A percentile compares a stretch with the other conserved stretches of the same genome.
Conservation (phyloP, 768 basidiomycete genomes). For the Hericium coralloides region DNA sequence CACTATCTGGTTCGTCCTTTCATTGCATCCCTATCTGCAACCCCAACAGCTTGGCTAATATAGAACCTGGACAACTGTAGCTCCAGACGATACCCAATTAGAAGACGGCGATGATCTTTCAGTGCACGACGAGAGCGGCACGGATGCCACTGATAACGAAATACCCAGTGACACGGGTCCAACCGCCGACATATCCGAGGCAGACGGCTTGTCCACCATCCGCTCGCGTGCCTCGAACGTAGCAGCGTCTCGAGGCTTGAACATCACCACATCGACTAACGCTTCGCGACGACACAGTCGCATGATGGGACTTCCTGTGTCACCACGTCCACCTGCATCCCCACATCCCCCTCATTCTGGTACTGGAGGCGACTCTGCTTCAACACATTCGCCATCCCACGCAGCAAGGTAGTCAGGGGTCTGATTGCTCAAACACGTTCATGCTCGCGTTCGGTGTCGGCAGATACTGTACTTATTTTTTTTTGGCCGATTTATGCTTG, state of each 20-base stretch:
- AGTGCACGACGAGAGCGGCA: conserved; percentile 63
- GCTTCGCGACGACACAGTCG: conserved; percentile 18
- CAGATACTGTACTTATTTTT: not conserved
- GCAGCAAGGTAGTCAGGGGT: not conserved
- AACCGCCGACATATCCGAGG: conserved; percentile 26
- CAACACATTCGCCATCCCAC: not conserved
- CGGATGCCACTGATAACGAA: conserved; percentile 56
- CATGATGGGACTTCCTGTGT: conserved; percentile 13
- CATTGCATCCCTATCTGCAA: not conserved
- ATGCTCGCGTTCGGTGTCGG: not conserved
- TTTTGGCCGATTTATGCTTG: conserved; percentile 12
- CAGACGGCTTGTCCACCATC: conserved; percentile 9
- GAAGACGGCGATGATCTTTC: conserved; percentile 65
- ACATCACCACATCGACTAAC: conserved; percentile 10
- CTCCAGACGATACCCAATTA: conserved; percentile 41
- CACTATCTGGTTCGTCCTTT: conserved; percentile 46
- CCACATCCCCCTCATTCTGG: conserved; percentile 10
- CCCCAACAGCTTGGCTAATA: not conserved
- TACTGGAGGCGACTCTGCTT: not conserved
- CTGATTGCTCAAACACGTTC: not conserved
- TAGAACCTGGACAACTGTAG: not conserved
- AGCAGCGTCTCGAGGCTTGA: conserved; percentile 12
- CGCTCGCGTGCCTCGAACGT: conserved; percentile 7
- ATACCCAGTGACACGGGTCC: conserved; percentile 23
- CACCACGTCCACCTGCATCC: conserved; percentile 20